Evolutionary conservation across 225 moss, liverwort and hornwort genomes (phyloP).

Genomic region (Thuidium tamariscinum): DNA sequence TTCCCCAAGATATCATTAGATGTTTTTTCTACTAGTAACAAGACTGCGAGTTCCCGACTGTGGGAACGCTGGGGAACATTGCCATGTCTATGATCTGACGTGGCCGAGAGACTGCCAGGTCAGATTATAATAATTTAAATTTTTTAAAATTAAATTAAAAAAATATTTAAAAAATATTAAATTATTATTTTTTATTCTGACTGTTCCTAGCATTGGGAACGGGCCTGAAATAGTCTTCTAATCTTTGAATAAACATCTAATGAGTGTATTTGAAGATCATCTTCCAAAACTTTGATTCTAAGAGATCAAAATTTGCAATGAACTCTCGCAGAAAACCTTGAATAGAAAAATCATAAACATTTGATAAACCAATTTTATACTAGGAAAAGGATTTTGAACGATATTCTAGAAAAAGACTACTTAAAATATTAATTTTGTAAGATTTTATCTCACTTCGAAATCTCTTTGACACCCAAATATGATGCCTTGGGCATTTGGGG

Average conservation of each 20-base stretch:
- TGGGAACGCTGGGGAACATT: no score
- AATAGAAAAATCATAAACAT: not conserved
- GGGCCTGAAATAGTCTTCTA: no score
- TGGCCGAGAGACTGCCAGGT: no score
- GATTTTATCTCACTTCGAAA: not conserved
- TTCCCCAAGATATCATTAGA: not conserved
- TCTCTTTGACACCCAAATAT: not conserved
- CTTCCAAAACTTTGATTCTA: fast-evolving
- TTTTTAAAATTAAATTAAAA: no score
- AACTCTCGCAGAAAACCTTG: fast-evolving
- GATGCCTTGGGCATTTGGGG: not conserved
- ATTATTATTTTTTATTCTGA: no score
- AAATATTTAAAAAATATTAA: no score
- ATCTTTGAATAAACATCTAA: no score
- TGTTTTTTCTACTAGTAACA: no score
- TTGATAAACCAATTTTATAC: not conserved
- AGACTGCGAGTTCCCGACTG: no score
- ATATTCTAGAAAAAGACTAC: fast-evolving
- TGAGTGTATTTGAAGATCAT: not conserved
- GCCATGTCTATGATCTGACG: no score
- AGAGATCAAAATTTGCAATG: not conserved
- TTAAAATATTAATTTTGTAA: not conserved
- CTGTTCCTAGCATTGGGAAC: no score
- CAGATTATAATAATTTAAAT: no score
- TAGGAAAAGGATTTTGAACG: not conserved